Percentiles rank a stretch among this genome's conserved stretches.
Evolutionary conservation across 2,329 filamentous ascomycete genomes (phyloP).

Genomic region (Fusarium sp.): DNA sequence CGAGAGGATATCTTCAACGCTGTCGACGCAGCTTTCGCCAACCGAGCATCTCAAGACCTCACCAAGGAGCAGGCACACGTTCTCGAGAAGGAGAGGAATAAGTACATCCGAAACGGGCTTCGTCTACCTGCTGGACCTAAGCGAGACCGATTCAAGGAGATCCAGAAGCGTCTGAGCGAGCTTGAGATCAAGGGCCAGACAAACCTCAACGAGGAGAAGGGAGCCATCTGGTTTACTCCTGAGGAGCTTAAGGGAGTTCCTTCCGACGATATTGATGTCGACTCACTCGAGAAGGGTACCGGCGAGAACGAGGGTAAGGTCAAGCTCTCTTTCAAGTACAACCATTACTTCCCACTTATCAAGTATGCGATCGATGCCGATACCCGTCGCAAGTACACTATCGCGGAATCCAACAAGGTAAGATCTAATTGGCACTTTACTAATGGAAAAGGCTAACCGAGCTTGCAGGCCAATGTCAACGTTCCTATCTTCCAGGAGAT

Average conservation of each 20-base stretch:
- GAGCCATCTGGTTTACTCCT: slow-evolving; percentile 81
- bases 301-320: slow-evolving; percentile 79
- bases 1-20: slow-evolving; percentile 82
- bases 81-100: slow-evolving; percentile 81
- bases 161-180: slow-evolving; percentile 82
- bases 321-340: slow-evolving; percentile 85
- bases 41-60: slow-evolving; percentile 64
- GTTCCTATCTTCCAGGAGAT: slow-evolving; percentile 79
- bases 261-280: slow-evolving; percentile 73
- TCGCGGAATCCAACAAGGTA: slow-evolving; percentile 84
- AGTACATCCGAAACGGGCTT: slow-evolving; percentile 81
- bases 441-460: not conserved
- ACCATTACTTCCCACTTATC: slow-evolving; percentile 80
- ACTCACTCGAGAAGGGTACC: slow-evolving; percentile 76
- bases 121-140: slow-evolving; percentile 76
- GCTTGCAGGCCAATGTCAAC: slow-evolving; percentile 71
- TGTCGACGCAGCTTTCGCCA: slow-evolving; percentile 68
- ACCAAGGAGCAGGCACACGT: slow-evolving; percentile 78
- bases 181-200: slow-evolving; percentile 82
- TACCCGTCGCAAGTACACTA: slow-evolving; percentile 75
- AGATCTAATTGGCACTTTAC: not conserved
- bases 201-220: slow-evolving; percentile 84
- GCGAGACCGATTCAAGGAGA: slow-evolving; percentile 85
- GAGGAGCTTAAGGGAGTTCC: slow-evolving; percentile 82
- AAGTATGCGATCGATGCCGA: slow-evolving; percentile 81